Evolutionary conservation across 371 early-diverging fungal genomes (phyloP).

Genomic region (Parasitella parasitica): DNA sequence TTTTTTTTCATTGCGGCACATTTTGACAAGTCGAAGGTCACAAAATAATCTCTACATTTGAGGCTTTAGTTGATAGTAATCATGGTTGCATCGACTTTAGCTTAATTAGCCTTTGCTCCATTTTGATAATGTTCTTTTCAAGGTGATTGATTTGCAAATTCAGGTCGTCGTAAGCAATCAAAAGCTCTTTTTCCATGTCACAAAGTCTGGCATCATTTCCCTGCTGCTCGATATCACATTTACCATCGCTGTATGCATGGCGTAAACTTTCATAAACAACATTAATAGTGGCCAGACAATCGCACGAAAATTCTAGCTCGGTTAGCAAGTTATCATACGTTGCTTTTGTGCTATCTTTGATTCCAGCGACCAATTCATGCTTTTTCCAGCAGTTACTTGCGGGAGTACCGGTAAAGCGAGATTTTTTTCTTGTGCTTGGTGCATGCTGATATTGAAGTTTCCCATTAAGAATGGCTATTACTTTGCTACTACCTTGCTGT

Average conservation of each 20-base stretch:
- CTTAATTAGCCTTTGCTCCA: constrained; percentile 28
- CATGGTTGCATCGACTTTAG: constrained; percentile 10
- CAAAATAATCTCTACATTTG: too few relatives aligned
- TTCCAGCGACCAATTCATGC: neutral
- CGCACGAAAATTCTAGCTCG: constrained; percentile 39
- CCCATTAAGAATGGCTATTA: neutral
- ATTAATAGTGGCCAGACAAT: constrained; percentile 35
- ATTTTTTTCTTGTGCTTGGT: neutral
- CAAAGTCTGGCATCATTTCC: constrained; percentile 24
- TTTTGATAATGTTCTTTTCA: constrained; percentile 33
- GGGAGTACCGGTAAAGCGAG: neutral
- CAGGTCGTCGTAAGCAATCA: constrained; percentile 48
- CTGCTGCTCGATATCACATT: constrained; percentile 24
- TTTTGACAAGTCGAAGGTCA: neutral
- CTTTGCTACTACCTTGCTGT: neutral
- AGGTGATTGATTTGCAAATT: constrained; percentile 39
- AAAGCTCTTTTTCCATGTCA: constrained; percentile 43
- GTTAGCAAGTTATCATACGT: neutral
- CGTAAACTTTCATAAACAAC: constrained; percentile 41
- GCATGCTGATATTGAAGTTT: neutral
- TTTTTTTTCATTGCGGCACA: neutral
- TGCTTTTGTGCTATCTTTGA: neutral
- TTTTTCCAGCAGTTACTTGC: neutral
- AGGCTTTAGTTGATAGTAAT: too few relatives aligned
- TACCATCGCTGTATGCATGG: constrained; percentile 30